A percentile compares a stretch with the other conserved stretches of the same genome.
Evolutionary conservation across 495 filamentous ascomycete species (phyloP).

Genomic region (Lasiosphaeris hirsuta): DNA sequence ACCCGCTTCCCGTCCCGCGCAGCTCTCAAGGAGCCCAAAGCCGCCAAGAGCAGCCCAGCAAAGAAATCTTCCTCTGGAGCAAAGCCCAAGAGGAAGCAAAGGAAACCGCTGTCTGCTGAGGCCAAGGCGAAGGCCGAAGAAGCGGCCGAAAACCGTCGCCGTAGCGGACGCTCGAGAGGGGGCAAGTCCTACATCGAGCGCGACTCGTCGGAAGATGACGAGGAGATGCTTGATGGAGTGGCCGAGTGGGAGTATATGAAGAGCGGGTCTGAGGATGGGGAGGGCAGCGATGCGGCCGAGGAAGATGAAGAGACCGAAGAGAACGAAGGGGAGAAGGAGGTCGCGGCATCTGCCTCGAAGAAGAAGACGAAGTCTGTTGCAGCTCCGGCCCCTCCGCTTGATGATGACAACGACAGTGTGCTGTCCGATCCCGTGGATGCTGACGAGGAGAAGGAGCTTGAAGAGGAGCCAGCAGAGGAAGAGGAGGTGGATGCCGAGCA

Average conservation of each 20-base stretch:
- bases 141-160: conserved; percentile 40
- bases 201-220: conserved; percentile 51
- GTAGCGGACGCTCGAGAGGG: conserved; percentile 47
- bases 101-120: conserved; percentile 12
- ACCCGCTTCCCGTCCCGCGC: conserved; percentile 20
- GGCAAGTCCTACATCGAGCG: conserved; percentile 48
- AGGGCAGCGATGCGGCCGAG: conserved; percentile 16
- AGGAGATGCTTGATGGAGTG: conserved; percentile 56
- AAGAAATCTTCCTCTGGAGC: conserved; percentile 4
- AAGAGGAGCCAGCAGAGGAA: background rate
- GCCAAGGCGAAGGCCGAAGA: conserved; percentile 13
- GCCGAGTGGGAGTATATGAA: conserved; percentile 51
- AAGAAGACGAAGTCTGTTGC: background rate
- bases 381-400: background rate
- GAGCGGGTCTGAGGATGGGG: background rate
- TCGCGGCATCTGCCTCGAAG: background rate
- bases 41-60: conserved; percentile 15
- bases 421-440: conserved; percentile 16
- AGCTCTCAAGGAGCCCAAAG: conserved; percentile 34
- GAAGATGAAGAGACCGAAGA: conserved; percentile 18
- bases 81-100: conserved; percentile 10
- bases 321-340: conserved; percentile 17
- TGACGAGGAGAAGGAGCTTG: conserved; percentile 2
- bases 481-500: conserved; percentile 16
- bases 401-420: conserved; percentile 4